Evolutionary conservation across 2,329 filamentous ascomycete species (phyloP).

Genomic region (Scopulariopsis brevicaulis): DNA sequence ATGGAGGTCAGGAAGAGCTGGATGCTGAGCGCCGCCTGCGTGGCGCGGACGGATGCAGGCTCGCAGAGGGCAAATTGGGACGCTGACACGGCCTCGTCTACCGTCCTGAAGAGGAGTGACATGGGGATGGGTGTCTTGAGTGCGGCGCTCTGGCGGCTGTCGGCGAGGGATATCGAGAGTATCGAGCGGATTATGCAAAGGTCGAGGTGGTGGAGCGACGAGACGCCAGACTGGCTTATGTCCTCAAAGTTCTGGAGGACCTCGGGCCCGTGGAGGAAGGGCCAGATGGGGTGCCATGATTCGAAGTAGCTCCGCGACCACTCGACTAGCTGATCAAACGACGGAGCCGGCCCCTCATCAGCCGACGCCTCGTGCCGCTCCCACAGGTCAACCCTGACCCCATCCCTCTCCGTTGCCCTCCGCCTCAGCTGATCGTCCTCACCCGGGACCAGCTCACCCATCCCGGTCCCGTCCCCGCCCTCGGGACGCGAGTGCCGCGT

Average conservation of each 20-base stretch:
- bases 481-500: conserved; percentile 11
- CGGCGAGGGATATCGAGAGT: conserved; percentile 40
- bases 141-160: conserved; percentile 29
- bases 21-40: conserved; percentile 39
- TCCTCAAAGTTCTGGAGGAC: conserved; percentile 33
- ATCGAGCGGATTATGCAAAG: conserved; percentile 33
- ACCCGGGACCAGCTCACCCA: conserved; percentile 32
- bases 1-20: conserved; percentile 44
- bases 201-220: conserved; percentile 20
- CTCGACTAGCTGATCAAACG: conserved; percentile 34
- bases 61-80: conserved; percentile 32
- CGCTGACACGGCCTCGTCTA: conserved; percentile 36
- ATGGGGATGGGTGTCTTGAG: conserved; percentile 22
- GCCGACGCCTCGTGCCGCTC: conserved; percentile 20
- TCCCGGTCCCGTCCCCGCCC: conserved; percentile 6
- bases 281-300: conserved; percentile 45
- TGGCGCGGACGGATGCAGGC: conserved; percentile 31
- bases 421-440: conserved; percentile 38
- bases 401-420: conserved; percentile 10
- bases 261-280: conserved; percentile 42
- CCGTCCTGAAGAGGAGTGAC: conserved; percentile 31
- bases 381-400: conserved; percentile 19
- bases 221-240: conserved; percentile 19
- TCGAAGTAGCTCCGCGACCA: conserved; percentile 44
- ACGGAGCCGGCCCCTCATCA: conserved; percentile 9